Base-by-base conservation (phyloP, 2,329 filamentous ascomycete species). In the Dichotomopilus funicola region DNA sequence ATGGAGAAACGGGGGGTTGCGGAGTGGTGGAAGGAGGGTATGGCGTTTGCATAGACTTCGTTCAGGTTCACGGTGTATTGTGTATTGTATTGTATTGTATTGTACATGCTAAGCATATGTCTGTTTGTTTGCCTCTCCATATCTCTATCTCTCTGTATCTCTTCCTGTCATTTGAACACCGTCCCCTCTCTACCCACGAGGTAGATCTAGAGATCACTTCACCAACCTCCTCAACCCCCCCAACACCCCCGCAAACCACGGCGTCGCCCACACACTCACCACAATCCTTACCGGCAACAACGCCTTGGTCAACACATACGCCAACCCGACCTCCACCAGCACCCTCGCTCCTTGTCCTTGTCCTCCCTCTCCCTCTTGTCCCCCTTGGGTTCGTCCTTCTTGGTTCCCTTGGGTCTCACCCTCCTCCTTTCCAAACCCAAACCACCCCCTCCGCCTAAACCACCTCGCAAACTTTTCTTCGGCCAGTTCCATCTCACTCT, bases 251-350 rank as follows among this genome's bases (percentile, higher is more conserved):
- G 91, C 91, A 76, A 97, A 95, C 87, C 89, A 95, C 4, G 94
- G 94, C 47, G 94, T 96, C 11, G 81, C 87, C 89, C 88, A 95
- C 4, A 95, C 79, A 72, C 91, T 96, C 6, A 83, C 71, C 33
- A 86, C 74, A 59, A 99, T 81, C 62, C 94, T 80, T 10, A 88
- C 65, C 0, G 94, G 90, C 60, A 99, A 70, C 56, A 97, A 67
- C 12, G 83, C 84, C 73, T 99, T 99, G 1, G 90, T 95, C 60
- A 96, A 80, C 0, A 90, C 88, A 75, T 94, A 99, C 5, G 94
- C 91, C 19, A 94, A 87, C 31, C 89, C 94, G 61, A 97, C 82
- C 70, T 86, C 82, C 0, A 84, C 72, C 5, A 83, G 72, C n/a
- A 85, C 72, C 59, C 19, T 27, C 75, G 78, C 65, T 83, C 82